A percentile compares a stretch with the other conserved stretches of the same genome.
These are phyloP conservation scores for Candida yuanshanica DNA, from an alignment of 805 yeast genomes.

Conservation along the genomic window DNA sequence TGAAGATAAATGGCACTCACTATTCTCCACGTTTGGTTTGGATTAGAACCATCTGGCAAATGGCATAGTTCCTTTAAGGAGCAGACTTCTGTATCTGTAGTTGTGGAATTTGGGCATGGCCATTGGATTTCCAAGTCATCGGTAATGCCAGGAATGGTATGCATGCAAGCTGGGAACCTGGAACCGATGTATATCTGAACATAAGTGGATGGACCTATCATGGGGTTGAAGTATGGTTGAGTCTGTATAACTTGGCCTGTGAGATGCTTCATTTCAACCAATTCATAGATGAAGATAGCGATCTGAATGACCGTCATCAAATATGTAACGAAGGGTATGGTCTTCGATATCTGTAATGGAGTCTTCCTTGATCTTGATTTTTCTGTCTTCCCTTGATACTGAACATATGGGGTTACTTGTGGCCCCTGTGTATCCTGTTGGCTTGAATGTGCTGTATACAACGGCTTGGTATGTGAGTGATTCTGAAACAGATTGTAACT, in stretches of 20 bases:
- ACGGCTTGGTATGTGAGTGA: background rate
- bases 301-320: conserved; percentile 38
- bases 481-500: background rate
- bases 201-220: conserved; percentile 71
- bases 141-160: conserved; percentile 43
- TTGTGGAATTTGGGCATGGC: conserved; percentile 70
- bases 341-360: background rate
- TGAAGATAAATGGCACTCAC: conserved; percentile 68
- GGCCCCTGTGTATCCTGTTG: background rate
- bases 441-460: too few relatives aligned
- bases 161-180: conserved; percentile 68
- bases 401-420: background rate
- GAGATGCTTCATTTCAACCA: conserved; percentile 47
- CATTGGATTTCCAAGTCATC: conserved; percentile 38
- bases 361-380: background rate
- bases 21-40: conserved; percentile 66
- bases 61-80: conserved; percentile 56
- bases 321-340: conserved; percentile 12
- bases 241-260: conserved; percentile 67
- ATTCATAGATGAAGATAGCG: conserved; percentile 55
- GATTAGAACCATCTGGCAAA: conserved; percentile 37
- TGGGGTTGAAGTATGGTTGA: conserved; percentile 68
- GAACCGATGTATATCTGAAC: conserved; percentile 66
- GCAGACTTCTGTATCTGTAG: conserved; percentile 49
- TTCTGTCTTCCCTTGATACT: background rate